phyloP scores from a whole-genome alignment of 2,329 filamentous ascomycete genomes.

The Cercospora canescens region DNA sequence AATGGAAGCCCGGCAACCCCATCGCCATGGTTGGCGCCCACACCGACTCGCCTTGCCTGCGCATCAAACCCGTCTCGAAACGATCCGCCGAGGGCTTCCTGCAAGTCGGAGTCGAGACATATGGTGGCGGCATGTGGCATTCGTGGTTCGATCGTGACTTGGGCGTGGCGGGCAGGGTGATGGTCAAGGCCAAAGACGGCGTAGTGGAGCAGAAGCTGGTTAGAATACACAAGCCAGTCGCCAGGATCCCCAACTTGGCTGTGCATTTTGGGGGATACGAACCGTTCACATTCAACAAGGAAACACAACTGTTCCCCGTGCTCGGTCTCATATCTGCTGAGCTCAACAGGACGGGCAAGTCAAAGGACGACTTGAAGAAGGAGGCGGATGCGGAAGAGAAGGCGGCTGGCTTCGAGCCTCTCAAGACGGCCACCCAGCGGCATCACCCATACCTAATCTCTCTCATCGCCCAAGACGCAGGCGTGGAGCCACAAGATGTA shows the following conservation, averaged over 20 bases:
- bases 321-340: conserved; percentile 83
- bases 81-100: conserved; percentile 83
- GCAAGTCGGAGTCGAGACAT: conserved; percentile 94
- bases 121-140: conserved; percentile 96
- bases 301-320: conserved; percentile 93
- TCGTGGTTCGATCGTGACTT: conserved; percentile 97
- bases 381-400: conserved; percentile 41
- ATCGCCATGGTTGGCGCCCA: conserved; percentile 93
- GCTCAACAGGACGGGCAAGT: conserved; percentile 71
- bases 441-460: conserved; percentile 88
- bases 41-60: conserved; percentile 89
- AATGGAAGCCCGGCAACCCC: conserved; percentile 89
- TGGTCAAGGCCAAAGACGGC: conserved; percentile 70
- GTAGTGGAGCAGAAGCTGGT: conserved; percentile 80
- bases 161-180: conserved; percentile 81
- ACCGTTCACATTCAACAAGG: conserved; percentile 93
- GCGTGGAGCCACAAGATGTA: conserved; percentile 68
- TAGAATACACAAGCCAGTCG: conserved; percentile 85
- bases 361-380: conserved; percentile 50
- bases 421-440: conserved; percentile 75
- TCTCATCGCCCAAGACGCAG: conserved; percentile 77
- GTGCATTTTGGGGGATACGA: conserved; percentile 88
- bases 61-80: conserved; percentile 92
- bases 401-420: conserved; percentile 63
- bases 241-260: conserved; percentile 89